A percentile compares a stretch with the other conserved stretches of the same genome.
These are phyloP conservation scores for Blepharisma stoltei DNA, from an alignment of 73 alveolate species.

Conservation along the genomic window DNA sequence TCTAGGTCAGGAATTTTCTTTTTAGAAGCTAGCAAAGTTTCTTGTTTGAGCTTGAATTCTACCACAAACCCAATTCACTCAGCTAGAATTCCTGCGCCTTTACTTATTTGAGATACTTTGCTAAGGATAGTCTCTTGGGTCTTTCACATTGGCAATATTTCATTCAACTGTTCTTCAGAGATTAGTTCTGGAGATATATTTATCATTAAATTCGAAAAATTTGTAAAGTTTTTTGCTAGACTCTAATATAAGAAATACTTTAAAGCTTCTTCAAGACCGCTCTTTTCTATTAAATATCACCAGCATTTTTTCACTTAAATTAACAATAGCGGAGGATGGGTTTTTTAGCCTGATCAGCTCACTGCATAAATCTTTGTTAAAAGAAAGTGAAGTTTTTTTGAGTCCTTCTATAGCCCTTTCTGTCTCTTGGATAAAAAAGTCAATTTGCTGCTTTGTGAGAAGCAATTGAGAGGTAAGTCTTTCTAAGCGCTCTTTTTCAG, in stretches of 20 bases:
- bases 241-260: not conserved
- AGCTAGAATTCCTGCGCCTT: not conserved
- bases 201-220: not conserved
- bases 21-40: conserved; percentile 11
- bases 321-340: not conserved
- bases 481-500: not conserved
- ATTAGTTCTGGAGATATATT: not conserved
- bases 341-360: not conserved
- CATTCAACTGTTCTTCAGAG: not conserved
- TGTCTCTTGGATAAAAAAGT: not conserved
- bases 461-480: not conserved
- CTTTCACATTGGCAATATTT: conserved; percentile 13
- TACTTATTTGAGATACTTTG: conserved; percentile 1
- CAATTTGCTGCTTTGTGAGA: not conserved
- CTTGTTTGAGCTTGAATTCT: conserved; percentile 1
- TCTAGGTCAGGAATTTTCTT: not conserved
- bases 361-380: not conserved
- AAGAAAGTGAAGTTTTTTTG: not conserved
- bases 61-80: conserved; percentile 12
- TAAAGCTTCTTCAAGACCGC: not conserved
- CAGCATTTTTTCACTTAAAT: not conserved
- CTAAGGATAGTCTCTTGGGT: not conserved
- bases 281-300: not conserved
- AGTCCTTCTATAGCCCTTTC: not conserved
- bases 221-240: not conserved